A percentile compares a stretch with the other conserved stretches of the same genome.
Conservation (phyloP, 192 early-diverging fungal species). For the Coemansia guatemalensis region DNA sequence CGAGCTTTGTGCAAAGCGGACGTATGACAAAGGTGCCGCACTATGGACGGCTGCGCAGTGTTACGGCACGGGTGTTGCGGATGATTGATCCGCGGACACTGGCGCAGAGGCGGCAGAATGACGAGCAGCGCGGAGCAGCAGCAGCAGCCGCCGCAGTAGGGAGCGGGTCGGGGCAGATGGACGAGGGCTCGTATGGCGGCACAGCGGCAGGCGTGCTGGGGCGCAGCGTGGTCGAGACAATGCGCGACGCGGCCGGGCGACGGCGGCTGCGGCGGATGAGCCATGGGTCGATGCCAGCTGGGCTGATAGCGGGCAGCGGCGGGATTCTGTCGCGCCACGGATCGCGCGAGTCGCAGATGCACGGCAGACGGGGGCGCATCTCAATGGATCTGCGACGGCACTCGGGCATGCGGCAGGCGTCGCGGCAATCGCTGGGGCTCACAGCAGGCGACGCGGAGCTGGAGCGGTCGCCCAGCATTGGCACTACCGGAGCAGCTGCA, state of each 20-base stretch:
- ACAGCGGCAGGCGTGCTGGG: conserved; percentile 37
- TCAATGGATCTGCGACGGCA: conserved; percentile 6
- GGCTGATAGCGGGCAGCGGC: neutral
- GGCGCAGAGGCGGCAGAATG: conserved; percentile 19
- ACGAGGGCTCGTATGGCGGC: conserved; percentile 20
- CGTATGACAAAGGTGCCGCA: conserved; percentile 53
- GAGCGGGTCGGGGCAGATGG: conserved; percentile 11
- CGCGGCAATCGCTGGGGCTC: conserved; percentile 13
- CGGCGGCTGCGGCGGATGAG: conserved; percentile 25
- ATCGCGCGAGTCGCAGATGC: conserved; percentile 23
- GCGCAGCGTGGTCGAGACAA: conserved; percentile 26
- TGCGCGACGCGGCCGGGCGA: conserved; percentile 18
- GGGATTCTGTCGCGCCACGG: conserved; percentile 21
- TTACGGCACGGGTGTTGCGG: conserved; percentile 44
- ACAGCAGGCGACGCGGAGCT: neutral
- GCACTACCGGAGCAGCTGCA: neutral
- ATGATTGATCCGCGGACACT: conserved; percentile 47
- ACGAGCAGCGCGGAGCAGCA: conserved; percentile 11
- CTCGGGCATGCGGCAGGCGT: neutral
- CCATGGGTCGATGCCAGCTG: conserved; percentile 26
- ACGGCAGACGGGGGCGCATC: conserved; percentile 1
- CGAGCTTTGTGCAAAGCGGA: conserved; percentile 32
- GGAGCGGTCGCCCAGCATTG: conserved; percentile 4
- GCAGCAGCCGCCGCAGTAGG: conserved; percentile 6
- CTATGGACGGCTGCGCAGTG: conserved; percentile 53